Conservation (phyloP, 495 filamentous ascomycete genomes). For the Aspergillus funiculosus region DNA sequence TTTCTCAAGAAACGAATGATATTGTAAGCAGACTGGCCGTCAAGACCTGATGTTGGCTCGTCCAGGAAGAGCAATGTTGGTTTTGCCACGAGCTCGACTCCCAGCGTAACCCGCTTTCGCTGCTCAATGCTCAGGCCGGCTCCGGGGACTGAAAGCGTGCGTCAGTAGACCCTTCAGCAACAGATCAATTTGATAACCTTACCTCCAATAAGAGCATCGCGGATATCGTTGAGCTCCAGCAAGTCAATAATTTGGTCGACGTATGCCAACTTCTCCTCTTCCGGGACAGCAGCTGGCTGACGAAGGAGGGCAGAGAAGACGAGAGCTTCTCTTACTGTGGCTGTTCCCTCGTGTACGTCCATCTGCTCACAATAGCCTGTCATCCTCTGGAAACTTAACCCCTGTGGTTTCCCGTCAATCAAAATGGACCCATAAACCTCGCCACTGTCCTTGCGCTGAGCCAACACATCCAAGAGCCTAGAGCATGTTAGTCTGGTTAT, state of each 20-base stretch:
- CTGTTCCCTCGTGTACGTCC: constrained; percentile 63
- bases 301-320: constrained; percentile 46
- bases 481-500: constrained; percentile 34
- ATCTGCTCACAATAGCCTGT: constrained; percentile 79
- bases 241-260: constrained; percentile 47
- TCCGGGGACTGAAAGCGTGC: constrained; percentile 43
- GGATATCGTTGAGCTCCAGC: constrained; percentile 40
- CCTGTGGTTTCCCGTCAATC: constrained; percentile 43
- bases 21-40: constrained; percentile 56
- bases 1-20: constrained; percentile 77
- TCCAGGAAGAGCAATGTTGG: constrained; percentile 62
- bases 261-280: constrained; percentile 44
- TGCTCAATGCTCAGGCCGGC: constrained; percentile 79
- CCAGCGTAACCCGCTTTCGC: constrained; percentile 82
- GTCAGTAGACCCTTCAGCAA: neutral
- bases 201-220: constrained; percentile 62
- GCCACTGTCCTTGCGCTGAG: constrained; percentile 45
- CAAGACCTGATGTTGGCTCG: constrained; percentile 60
- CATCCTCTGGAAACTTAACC: constrained; percentile 51
- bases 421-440: constrained; percentile 43
- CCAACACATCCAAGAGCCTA: constrained; percentile 48
- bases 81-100: constrained; percentile 65
- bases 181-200: constrained; percentile 9
- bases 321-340: constrained; percentile 44
- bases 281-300: constrained; percentile 31